Evolutionary conservation across 2,329 filamentous ascomycete genomes (phyloP).

Genomic region (Magnaporthiopsis rhizophila): DNA sequence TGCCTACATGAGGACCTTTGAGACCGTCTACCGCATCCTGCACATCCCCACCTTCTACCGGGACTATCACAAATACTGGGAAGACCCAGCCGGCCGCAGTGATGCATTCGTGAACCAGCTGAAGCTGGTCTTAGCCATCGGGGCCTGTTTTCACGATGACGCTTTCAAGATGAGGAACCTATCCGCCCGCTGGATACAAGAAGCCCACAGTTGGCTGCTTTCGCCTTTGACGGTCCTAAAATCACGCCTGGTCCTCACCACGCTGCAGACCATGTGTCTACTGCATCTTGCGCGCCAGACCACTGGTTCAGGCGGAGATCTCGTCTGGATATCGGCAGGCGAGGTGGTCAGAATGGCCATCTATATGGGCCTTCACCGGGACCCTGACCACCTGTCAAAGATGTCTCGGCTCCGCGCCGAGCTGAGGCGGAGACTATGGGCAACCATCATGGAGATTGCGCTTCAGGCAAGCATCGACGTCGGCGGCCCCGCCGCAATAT

Average conservation of each 20-base stretch:
- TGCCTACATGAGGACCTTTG: slow-evolving; percentile 46
- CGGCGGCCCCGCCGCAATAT: slow-evolving; percentile 38
- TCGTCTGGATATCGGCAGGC: slow-evolving; percentile 39
- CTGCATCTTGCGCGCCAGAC: slow-evolving; percentile 40
- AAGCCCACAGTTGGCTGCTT: slow-evolving; percentile 43
- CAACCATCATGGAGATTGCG: slow-evolving; percentile 40
- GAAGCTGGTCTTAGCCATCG: slow-evolving; percentile 45
- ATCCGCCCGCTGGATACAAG: slow-evolving; percentile 42
- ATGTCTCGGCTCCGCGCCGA: slow-evolving; percentile 29
- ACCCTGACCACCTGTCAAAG: slow-evolving; percentile 31
- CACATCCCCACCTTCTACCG: slow-evolving; percentile 48
- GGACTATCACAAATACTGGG: slow-evolving; percentile 45
- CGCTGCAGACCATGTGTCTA: slow-evolving; percentile 45
- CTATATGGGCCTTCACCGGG: slow-evolving; percentile 42
- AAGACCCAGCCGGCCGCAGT: slow-evolving; percentile 2
- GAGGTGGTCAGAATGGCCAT: slow-evolving; percentile 36
- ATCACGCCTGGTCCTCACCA: slow-evolving; percentile 36
- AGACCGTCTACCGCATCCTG: slow-evolving; percentile 48
- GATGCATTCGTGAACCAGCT: slow-evolving; percentile 40
- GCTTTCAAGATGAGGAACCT: slow-evolving; percentile 31
- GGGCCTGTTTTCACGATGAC: slow-evolving; percentile 38
- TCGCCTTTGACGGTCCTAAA: slow-evolving; percentile 38
- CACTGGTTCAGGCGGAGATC: slow-evolving; percentile 31
- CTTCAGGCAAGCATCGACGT: slow-evolving; percentile 36
- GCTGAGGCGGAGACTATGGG: slow-evolving; percentile 44